phyloP scores from a whole-genome alignment of 2,329 filamentous ascomycete genomes.

The Dothistroma pini region DNA sequence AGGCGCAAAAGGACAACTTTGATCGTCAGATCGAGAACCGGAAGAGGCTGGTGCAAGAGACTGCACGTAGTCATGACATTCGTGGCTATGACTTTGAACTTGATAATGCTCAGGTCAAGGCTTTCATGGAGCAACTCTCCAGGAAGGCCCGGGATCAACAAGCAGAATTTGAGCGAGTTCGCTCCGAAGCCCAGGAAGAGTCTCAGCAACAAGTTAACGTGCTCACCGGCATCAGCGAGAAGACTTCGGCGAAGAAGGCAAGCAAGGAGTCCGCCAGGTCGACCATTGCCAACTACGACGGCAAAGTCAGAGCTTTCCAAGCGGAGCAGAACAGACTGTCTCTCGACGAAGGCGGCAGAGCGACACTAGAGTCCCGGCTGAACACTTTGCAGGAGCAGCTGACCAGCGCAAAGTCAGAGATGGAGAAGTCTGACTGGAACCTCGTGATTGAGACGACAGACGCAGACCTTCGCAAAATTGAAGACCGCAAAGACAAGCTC shows the following conservation, averaged over 20 bases:
- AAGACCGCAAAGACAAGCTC: constrained; percentile 68
- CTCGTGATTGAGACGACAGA: constrained; percentile 65
- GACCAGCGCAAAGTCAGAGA: constrained; percentile 58
- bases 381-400: constrained; percentile 65
- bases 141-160: constrained; percentile 76
- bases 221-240: constrained; percentile 70
- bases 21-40: constrained; percentile 73
- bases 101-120: constrained; percentile 66
- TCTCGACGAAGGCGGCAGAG: constrained; percentile 80
- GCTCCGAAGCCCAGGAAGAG: constrained; percentile 70
- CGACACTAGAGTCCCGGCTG: constrained; percentile 69
- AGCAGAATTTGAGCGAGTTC: constrained; percentile 68
- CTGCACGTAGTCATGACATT: constrained; percentile 72
- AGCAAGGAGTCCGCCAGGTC: constrained; percentile 70
- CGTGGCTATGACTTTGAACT: constrained; percentile 80
- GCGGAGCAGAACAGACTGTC: constrained; percentile 67
- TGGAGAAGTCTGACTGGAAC: constrained; percentile 65
- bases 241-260: constrained; percentile 67
- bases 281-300: constrained; percentile 70
- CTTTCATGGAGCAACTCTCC: constrained; percentile 74
- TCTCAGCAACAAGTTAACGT: constrained; percentile 66
- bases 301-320: constrained; percentile 63
- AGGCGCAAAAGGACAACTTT: constrained; percentile 83
- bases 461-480: constrained; percentile 62
- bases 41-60: constrained; percentile 70